Percentiles rank a stretch among this genome's conserved stretches.
phyloP scores from a whole-genome alignment of 176 grass and related monocot genomes.

The Musa itinerans region DNA sequence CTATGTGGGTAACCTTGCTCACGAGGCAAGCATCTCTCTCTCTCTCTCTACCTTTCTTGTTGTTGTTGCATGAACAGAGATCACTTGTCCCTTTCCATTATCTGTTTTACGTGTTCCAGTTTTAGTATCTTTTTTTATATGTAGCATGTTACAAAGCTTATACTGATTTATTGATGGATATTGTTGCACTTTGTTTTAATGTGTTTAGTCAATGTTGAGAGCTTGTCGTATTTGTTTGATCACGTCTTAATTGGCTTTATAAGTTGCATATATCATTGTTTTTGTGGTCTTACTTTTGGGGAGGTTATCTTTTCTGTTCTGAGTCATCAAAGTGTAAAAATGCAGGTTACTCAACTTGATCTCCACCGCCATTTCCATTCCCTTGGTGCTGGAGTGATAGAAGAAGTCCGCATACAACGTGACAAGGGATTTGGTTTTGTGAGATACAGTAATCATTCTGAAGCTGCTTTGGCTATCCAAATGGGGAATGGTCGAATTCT shows the following conservation, averaged over 20 bases:
- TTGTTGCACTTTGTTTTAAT: neutral
- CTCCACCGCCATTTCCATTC: constrained; percentile 78
- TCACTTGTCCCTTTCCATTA: too few species aligned
- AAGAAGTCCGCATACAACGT: constrained; percentile 81
- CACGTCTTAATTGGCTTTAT: neutral
- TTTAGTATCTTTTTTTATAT: too few species aligned
- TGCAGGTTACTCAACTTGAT: constrained; percentile 49
- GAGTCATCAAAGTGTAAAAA: neutral
- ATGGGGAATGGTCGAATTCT: constrained; percentile 61
- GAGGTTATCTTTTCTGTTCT: neutral
- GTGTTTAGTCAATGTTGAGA: neutral
- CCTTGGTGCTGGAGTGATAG: constrained; percentile 68
- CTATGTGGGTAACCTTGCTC: constrained; percentile 92
- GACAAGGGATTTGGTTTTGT: constrained; percentile 98
- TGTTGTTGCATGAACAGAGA: neutral
- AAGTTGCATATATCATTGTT: neutral
- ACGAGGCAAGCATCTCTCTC: constrained; percentile 33
- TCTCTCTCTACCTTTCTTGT: neutral
- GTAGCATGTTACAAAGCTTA: too few species aligned
- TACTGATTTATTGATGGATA: neutral
- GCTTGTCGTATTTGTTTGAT: too few species aligned
- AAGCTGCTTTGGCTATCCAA: constrained; percentile 88
- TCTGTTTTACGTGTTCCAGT: too few species aligned
- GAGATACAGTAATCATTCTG: constrained; percentile 78
- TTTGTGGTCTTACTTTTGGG: neutral